A percentile compares a stretch with the other conserved stretches of the same genome.
These are phyloP conservation scores for Zalerion maritima DNA, from an alignment of 495 filamentous ascomycete species.

Conservation along the genomic window DNA sequence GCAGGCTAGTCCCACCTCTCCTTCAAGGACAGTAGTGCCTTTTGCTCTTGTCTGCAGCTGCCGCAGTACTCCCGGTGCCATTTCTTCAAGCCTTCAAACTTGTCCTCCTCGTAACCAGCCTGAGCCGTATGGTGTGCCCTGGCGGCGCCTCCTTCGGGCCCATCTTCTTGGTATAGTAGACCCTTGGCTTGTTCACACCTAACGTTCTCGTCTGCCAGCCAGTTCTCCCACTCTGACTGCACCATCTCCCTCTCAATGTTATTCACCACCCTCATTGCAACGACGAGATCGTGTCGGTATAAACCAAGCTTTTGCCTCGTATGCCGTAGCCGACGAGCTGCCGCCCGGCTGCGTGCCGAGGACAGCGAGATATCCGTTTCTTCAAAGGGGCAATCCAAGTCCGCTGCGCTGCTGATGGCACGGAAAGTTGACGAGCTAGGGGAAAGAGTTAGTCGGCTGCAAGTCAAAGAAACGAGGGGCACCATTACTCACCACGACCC, in stretches of 20 bases:
- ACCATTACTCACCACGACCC: slow-evolving; percentile 29
- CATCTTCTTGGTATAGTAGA: slow-evolving; percentile 25
- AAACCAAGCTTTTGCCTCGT: slow-evolving; percentile 67
- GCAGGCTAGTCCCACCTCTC: too few species aligned
- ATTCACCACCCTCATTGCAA: slow-evolving; percentile 83
- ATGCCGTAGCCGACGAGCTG: slow-evolving; percentile 51
- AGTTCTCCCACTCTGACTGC: slow-evolving; percentile 77
- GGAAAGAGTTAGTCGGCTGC: slow-evolving; percentile 1
- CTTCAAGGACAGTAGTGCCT: slow-evolving; percentile 13
- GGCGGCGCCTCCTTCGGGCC: slow-evolving; percentile 11
- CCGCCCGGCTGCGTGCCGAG: slow-evolving; percentile 37
- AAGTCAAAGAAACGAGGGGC: not conserved
- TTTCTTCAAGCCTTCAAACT: slow-evolving; percentile 35
- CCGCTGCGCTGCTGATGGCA: slow-evolving; percentile 35
- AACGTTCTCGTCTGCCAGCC: slow-evolving; percentile 57
- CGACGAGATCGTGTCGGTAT: slow-evolving; percentile 84
- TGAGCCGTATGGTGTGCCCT: slow-evolving; percentile 10
- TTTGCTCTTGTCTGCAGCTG: slow-evolving; percentile 51
- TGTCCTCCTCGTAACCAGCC: slow-evolving; percentile 12
- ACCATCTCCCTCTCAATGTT: slow-evolving; percentile 74
- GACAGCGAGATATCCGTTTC: slow-evolving; percentile 25
- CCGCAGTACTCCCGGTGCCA: slow-evolving; percentile 64
- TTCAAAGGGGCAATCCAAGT: slow-evolving; percentile 35
- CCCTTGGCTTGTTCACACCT: slow-evolving; percentile 50
- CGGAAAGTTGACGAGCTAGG: slow-evolving; percentile 39